Evolutionary conservation across 2,329 filamentous ascomycete species (phyloP).

Genomic region (Ophiocordyceps camponoti-rufipedis): DNA sequence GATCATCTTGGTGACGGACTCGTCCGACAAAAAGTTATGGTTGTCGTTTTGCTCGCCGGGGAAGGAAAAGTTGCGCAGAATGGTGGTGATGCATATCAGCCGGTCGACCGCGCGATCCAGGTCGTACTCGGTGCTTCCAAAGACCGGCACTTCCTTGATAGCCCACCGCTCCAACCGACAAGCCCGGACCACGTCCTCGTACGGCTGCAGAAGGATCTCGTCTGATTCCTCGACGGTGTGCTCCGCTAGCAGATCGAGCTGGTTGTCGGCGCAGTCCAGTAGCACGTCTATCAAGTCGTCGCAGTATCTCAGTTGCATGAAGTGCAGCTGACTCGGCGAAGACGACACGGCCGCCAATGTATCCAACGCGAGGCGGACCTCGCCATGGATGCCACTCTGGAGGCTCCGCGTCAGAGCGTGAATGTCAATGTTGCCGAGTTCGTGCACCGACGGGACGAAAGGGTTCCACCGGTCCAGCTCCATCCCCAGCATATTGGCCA

Average conservation of each 20-base stretch:
- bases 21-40: slow-evolving; percentile 54
- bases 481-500: slow-evolving; percentile 43
- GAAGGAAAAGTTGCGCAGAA: slow-evolving; percentile 85
- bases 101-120: slow-evolving; percentile 75
- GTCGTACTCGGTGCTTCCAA: slow-evolving; percentile 63
- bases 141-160: slow-evolving; percentile 52
- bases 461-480: slow-evolving; percentile 54
- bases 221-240: slow-evolving; percentile 75
- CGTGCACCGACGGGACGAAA: slow-evolving; percentile 52
- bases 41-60: slow-evolving; percentile 43
- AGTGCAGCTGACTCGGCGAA: slow-evolving; percentile 47
- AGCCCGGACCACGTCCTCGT: slow-evolving; percentile 74
- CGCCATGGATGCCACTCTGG: slow-evolving; percentile 74
- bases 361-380: slow-evolving; percentile 81
- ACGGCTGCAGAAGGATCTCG: slow-evolving; percentile 63
- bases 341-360: slow-evolving; percentile 50
- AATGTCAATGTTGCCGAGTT: slow-evolving; percentile 79
- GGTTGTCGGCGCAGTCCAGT: slow-evolving; percentile 79
- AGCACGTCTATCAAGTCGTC: slow-evolving; percentile 80
- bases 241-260: slow-evolving; percentile 69
- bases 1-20: slow-evolving; percentile 65
- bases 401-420: slow-evolving; percentile 77
- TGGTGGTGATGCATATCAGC: slow-evolving; percentile 78
- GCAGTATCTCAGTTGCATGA: slow-evolving; percentile 50
- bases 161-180: slow-evolving; percentile 56